Conservation (phyloP, 371 early-diverging fungal species). For the Haplosporangium sp. region DNA sequence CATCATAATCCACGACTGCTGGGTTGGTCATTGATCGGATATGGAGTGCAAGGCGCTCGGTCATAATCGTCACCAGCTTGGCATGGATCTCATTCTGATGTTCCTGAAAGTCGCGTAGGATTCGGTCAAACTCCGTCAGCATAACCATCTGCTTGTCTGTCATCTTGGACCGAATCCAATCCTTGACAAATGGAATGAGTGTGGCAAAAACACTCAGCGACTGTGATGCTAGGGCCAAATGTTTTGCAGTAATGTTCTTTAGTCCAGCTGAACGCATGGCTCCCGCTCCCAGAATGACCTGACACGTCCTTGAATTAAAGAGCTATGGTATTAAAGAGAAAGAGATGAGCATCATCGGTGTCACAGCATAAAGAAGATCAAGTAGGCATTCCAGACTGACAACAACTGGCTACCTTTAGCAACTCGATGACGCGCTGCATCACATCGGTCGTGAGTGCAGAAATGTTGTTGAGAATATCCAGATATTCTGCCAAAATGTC, state of each 20-base stretch:
- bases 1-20: conserved; percentile 41
- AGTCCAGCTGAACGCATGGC: conserved; percentile 95
- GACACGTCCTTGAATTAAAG: conserved; percentile 92
- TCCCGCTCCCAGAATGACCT: conserved; percentile 95
- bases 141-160: conserved; percentile 78
- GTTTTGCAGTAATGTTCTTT: conserved; percentile 95
- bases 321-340: no score
- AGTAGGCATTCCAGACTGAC: no score
- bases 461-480: conserved; percentile 80
- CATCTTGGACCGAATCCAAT: conserved; percentile 75
- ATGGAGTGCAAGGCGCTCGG: conserved; percentile 86
- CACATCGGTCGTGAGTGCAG: conserved; percentile 81
- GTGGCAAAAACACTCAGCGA: conserved; percentile 86
- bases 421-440: conserved; percentile 88
- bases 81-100: conserved; percentile 90
- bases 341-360: no score
- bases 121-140: conserved; percentile 88
- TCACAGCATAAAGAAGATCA: no score
- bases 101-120: conserved; percentile 78
- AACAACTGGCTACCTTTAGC: conserved; percentile 86
- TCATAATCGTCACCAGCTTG: conserved; percentile 93
- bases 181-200: conserved; percentile 84
- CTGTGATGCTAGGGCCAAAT: conserved; percentile 93
- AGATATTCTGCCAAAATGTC: conserved; percentile 92
- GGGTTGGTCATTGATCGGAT: conserved; percentile 55